Conservation (phyloP, 306 rosid genomes). For the Acacia melanoxylon region DNA sequence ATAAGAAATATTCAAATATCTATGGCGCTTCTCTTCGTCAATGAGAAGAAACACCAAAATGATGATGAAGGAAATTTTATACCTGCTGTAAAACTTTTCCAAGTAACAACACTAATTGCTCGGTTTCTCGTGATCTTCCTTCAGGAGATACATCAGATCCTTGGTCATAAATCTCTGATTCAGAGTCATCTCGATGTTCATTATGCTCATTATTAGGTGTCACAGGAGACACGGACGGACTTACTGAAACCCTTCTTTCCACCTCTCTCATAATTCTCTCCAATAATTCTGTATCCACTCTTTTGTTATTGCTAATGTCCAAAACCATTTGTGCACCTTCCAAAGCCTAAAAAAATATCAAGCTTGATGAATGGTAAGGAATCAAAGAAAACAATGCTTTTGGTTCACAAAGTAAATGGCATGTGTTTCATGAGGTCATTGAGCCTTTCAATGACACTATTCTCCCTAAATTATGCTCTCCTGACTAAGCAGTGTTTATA, state of each 20-base stretch:
- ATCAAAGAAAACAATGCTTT: conserved; percentile 29
- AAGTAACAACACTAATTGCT: conserved; percentile 59
- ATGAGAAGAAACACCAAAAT: not conserved
- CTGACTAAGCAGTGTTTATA: not conserved
- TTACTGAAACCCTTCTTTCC: conserved; percentile 52
- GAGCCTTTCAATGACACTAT: not conserved
- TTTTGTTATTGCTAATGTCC: conserved; percentile 59
- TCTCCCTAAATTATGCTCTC: not conserved
- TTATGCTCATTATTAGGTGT: conserved; percentile 30
- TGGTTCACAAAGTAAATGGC: not conserved
- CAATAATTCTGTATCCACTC: conserved; percentile 61
- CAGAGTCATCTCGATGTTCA: conserved; percentile 38
- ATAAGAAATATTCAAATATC: conserved; percentile 26
- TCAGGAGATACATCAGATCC: conserved; percentile 36
- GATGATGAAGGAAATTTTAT: conserved; percentile 2
- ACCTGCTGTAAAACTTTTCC: conserved; percentile 89
- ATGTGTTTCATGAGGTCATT: not conserved
- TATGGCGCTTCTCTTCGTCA: not conserved
- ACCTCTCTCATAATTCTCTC: conserved; percentile 69
- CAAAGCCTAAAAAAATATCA: conserved; percentile 61
- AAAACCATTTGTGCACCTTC: conserved; percentile 74
- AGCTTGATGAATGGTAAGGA: conserved; percentile 25
- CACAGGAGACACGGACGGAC: conserved; percentile 31
- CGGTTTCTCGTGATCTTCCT: conserved; percentile 60
- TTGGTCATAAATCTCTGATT: conserved; percentile 39